Evolutionary conservation across 345 rosid species (phyloP).

Genomic region (Anacardium occidentale): DNA sequence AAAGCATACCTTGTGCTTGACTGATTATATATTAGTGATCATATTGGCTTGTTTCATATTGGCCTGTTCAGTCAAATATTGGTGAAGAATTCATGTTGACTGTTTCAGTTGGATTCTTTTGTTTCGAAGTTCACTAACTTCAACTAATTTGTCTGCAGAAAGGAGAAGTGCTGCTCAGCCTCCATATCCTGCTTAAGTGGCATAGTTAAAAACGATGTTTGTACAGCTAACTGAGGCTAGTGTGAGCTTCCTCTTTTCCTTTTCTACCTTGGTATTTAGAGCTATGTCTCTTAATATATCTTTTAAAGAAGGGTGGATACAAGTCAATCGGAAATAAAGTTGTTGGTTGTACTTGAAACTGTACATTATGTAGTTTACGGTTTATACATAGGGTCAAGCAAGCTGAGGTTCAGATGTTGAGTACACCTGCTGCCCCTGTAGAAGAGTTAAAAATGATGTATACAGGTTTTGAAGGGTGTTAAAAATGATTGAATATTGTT

Average conservation of each 20-base stretch:
- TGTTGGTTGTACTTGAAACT: constrained; percentile 50
- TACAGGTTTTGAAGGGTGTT: constrained; percentile 50
- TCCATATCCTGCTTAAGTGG: constrained; percentile 41
- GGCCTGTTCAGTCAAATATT: neutral
- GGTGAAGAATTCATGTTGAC: constrained; percentile 1
- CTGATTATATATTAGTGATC: neutral
- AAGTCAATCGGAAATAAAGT: constrained; percentile 50
- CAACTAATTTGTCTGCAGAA: constrained; percentile 39
- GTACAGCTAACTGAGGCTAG: constrained; percentile 69
- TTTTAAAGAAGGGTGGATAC: constrained; percentile 33
- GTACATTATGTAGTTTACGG: constrained; percentile 75
- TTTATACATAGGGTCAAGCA: constrained; percentile 49
- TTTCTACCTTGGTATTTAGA: constrained; percentile 29
- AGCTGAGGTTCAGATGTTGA: constrained; percentile 42
- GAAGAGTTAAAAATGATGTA: constrained; percentile 31
- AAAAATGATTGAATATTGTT: constrained; percentile 36
- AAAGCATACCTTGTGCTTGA: neutral
- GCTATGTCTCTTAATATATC: constrained; percentile 26
- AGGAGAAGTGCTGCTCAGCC: constrained; percentile 66
- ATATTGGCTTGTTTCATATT: neutral
- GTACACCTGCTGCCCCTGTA: constrained; percentile 31
- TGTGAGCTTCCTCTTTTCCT: constrained; percentile 36
- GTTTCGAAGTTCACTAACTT: neutral
- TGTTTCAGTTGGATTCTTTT: constrained; percentile 7
- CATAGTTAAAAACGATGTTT: constrained; percentile 42